phyloP scores from a whole-genome alignment of 2,329 filamentous ascomycete genomes.

The Cladosporium colombiae region DNA sequence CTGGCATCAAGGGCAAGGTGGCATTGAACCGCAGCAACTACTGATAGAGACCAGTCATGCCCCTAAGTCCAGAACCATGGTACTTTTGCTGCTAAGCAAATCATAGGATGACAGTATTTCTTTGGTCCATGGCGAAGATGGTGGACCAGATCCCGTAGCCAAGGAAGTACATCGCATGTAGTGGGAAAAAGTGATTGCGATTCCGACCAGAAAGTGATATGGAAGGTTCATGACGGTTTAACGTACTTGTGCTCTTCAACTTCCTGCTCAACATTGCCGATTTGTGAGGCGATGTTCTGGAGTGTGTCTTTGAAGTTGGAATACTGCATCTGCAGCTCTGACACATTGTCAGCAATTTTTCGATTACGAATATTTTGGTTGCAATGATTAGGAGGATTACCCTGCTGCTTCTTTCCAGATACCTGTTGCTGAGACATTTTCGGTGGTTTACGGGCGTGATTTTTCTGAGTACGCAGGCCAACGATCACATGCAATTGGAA shows the following conservation, averaged over 20 bases:
- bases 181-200: too few relatives aligned
- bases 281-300: conserved; percentile 92
- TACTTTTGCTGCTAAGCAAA: neutral
- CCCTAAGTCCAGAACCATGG: neutral
- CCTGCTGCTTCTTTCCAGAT: conserved; percentile 72
- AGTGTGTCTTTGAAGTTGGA: conserved; percentile 74
- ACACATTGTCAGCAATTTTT: neutral
- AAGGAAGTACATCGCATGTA: too few relatives aligned
- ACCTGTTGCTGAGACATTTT: conserved; percentile 53
- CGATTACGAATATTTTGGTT: neutral
- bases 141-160: too few relatives aligned
- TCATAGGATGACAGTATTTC: too few relatives aligned
- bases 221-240: neutral
- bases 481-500: conserved; percentile 6
- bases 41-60: too few relatives aligned
- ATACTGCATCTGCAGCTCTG: conserved; percentile 80
- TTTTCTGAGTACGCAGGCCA: neutral
- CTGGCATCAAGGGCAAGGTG: neutral
- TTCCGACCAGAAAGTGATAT: too few relatives aligned
- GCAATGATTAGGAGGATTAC: conserved; percentile 43
- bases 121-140: too few relatives aligned
- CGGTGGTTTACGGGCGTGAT: neutral
- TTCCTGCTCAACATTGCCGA: conserved; percentile 96
- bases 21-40: neutral
- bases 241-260: conserved; percentile 94